These are phyloP conservation scores for Sphaerobolus stellatus DNA, from an alignment of 1,284 basidiomycete species.

Conservation along the genomic window DNA sequence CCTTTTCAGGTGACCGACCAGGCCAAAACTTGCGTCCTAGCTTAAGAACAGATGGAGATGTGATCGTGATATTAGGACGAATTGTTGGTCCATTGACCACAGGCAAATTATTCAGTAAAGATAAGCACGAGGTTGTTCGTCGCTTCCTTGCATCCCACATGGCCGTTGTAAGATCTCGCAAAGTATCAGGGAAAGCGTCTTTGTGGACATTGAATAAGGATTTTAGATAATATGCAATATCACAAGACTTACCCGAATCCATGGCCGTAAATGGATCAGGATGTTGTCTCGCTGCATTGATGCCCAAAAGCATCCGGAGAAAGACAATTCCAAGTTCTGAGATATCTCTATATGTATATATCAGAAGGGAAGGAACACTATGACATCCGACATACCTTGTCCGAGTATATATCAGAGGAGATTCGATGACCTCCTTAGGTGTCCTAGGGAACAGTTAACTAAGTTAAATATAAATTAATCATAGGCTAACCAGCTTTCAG, in stretches of 20 bases:
- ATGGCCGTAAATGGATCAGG: conserved; percentile 25
- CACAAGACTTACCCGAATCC: conserved; percentile 4
- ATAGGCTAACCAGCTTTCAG: conserved; percentile 58
- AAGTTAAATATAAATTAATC: background rate
- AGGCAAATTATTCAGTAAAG: conserved; percentile 5
- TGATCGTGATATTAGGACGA: conserved; percentile 5
- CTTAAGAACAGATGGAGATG: conserved; percentile 11
- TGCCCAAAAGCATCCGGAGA: conserved; percentile 73
- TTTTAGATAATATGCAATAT: background rate
- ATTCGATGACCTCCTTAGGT: conserved; percentile 67
- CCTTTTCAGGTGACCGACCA: background rate
- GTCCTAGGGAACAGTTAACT: conserved; percentile 41
- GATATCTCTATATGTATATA: conserved; percentile 51
- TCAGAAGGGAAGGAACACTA: background rate
- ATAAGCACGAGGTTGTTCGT: conserved; percentile 7
- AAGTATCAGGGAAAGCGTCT: conserved; percentile 8
- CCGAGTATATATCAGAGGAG: conserved; percentile 65
- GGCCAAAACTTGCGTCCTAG: conserved; percentile 6
- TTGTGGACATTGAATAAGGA: too few species aligned
- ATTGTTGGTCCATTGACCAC: background rate
- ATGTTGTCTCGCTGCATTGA: conserved; percentile 55
- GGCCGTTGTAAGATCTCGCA: conserved; percentile 2
- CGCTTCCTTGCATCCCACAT: conserved; percentile 12
- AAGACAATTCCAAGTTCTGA: conserved; percentile 72
- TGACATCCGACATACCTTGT: conserved; percentile 13